These are phyloP conservation scores for Aspergillus olivimuriae DNA, from an alignment of 495 filamentous ascomycete species.

Conservation along the genomic window DNA sequence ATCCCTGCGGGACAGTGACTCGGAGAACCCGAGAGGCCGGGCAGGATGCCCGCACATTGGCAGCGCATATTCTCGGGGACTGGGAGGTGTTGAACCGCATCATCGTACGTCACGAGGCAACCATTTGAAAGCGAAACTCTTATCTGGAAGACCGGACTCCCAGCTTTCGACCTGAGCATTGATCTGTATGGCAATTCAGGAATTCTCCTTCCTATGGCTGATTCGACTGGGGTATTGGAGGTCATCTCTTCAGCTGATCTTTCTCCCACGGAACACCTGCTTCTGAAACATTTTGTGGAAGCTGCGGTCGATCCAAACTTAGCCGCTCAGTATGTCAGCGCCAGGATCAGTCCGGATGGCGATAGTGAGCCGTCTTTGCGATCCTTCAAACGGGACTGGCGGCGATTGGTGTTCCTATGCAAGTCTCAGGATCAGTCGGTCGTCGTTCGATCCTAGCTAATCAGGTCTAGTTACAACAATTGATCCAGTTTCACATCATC, in stretches of 20 bases:
- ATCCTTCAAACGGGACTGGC: conserved; percentile 9
- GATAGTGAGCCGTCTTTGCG: conserved; percentile 2
- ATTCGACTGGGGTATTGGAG: neutral
- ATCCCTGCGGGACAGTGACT: no score
- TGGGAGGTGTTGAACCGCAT: no score
- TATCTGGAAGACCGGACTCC: no score
- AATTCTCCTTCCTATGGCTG: neutral
- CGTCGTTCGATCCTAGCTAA: neutral
- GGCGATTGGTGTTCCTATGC: conserved; percentile 2
- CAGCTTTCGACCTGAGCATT: no score
- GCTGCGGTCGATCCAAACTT: conserved; percentile 7
- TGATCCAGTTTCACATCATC: neutral
- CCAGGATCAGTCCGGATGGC: neutral
- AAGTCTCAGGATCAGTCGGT: neutral
- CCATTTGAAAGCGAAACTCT: no score
- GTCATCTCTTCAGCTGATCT: conserved; percentile 1
- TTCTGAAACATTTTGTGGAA: conserved; percentile 9
- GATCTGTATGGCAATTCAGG: no score
- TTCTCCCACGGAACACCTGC: conserved; percentile 8
- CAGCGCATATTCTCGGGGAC: no score
- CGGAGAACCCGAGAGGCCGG: no score
- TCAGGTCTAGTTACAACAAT: neutral
- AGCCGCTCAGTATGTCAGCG: conserved; percentile 6
- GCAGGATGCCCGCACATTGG: no score
- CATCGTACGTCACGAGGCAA: no score